Conservation (phyloP, 2,329 filamentous ascomycete species). For the Claviceps arundinis region DNA sequence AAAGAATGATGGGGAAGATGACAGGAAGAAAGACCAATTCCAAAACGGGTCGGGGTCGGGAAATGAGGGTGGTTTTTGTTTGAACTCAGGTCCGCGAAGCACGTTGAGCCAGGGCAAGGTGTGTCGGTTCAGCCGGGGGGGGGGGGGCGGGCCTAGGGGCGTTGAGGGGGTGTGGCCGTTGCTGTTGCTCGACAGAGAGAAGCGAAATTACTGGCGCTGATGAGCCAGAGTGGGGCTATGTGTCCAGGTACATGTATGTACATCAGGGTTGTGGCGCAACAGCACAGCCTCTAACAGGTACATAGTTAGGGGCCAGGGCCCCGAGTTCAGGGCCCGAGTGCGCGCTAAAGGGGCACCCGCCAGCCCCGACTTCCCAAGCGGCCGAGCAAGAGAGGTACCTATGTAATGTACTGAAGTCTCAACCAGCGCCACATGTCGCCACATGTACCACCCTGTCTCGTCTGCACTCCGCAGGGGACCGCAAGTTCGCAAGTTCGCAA, state of each 20-base stretch:
- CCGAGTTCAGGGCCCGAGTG: too few species aligned
- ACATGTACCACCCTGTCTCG: not conserved
- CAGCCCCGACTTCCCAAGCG: too few species aligned
- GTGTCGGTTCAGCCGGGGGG: not conserved
- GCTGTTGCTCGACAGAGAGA: not conserved
- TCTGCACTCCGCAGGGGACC: not conserved
- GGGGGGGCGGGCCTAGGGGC: not conserved
- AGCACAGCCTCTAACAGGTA: too few species aligned
- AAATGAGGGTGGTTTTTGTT: conserved; percentile 4
- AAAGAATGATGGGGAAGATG: not conserved
- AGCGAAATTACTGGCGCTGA: conserved; percentile 3
- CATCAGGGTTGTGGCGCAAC: too few species aligned
- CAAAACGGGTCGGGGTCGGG: not conserved
- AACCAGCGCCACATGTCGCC: too few species aligned
- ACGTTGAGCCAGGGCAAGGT: not conserved
- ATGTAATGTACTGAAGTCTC: too few species aligned
- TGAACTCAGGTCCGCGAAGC: not conserved
- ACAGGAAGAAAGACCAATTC: not conserved
- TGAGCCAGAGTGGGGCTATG: not conserved
- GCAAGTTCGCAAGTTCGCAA: too few species aligned
- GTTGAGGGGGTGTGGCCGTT: not conserved
- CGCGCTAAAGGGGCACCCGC: too few species aligned
- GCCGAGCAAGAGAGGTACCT: too few species aligned
- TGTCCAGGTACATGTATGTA: too few species aligned
- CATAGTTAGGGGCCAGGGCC: too few species aligned